A percentile compares a stretch with the other conserved stretches of the same genome.
Evolutionary conservation across 495 filamentous ascomycete genomes (phyloP).

Genomic region (Hypoxylon intermedium): DNA sequence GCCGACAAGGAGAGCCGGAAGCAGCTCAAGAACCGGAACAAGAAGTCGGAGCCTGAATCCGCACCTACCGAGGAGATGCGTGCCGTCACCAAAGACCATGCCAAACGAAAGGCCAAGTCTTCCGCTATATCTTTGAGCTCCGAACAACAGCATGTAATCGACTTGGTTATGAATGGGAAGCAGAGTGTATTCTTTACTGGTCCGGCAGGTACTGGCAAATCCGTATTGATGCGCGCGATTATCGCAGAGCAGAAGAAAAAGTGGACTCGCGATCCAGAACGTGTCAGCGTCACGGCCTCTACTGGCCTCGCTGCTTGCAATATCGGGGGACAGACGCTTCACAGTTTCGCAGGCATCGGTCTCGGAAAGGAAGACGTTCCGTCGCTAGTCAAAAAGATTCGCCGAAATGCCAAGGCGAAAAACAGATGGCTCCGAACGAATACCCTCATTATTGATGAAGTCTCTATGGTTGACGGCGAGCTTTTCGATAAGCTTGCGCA

Average conservation of each 20-base stretch:
- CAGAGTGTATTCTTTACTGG: constrained; percentile 98
- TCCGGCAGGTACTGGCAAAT: constrained; percentile 96
- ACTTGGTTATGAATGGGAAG: constrained; percentile 73
- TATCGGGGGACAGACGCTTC: constrained; percentile 91
- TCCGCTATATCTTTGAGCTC: constrained; percentile 75
- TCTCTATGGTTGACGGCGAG: constrained; percentile 98
- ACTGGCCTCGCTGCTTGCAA: constrained; percentile 97
- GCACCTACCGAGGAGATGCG: constrained; percentile 44
- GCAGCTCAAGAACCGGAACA: constrained; percentile 69
- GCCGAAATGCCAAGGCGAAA: constrained; percentile 84
- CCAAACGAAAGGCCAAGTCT: constrained; percentile 50
- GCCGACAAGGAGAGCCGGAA: constrained; percentile 84
- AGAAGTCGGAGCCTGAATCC: constrained; percentile 42
- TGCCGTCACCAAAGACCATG: constrained; percentile 48
- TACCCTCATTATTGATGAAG: constrained; percentile 88
- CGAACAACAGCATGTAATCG: constrained; percentile 84
- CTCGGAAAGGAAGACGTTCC: constrained; percentile 87
- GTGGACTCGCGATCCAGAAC: constrained; percentile 74
- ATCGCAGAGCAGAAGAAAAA: constrained; percentile 81
- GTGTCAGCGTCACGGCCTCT: constrained; percentile 91
- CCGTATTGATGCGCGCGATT: constrained; percentile 89
- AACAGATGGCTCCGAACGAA: constrained; percentile 88
- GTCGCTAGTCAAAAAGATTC: constrained; percentile 89
- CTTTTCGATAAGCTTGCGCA: constrained; percentile 95
- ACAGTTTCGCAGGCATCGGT: constrained; percentile 95